Evolutionary conservation across 1,284 basidiomycete genomes (phyloP), one percentile per base, ranked within the genome.

Genomic region (Schizopora paradoxa): DNA sequence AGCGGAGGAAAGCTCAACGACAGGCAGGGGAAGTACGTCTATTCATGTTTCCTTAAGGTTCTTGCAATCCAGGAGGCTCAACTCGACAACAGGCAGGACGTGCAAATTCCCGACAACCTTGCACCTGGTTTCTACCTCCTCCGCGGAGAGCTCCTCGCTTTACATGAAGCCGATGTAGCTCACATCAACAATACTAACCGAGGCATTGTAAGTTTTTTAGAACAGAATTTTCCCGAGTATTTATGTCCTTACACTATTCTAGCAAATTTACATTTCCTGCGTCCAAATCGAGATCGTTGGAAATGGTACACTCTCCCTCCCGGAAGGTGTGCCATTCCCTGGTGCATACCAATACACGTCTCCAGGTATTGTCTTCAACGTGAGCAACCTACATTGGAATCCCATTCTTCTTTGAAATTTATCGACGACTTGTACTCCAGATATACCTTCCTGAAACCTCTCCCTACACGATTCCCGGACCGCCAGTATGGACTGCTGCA

Each of bases 111-210:
- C 11, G 48, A 50, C 5, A 29, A 51, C 31, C 32, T 53, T 14
- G 34, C 44, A 10, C 36, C 36, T 5, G 41, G 47, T 2, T 29
- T 45, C 27, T 53, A 53, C 43, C 46, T 53, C 18, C 33, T 53
- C 43, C 45, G 52, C 11, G 43, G 45, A 11, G 52, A 53, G 40
- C 36, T 53, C 14, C 41, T 53, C 14, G 41, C 52, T 22, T 43
- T 53, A 11, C 52, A 53, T 29, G 52, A 53, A 36, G 36, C 43
- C 6, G 49, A 53, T 18, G 44, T 45, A 16, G 23, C 44, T 8
- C 32, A 43, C 10, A 23, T 13, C 7, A 18, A 18, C n/a, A 31
- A 34, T 33, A 28, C 19, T 10, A 31, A 31, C 31, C 41, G 37
- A 23, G 37, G 37, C 3, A 13, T 40, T 18, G 28, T 31, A 14